A percentile compares a stretch with the other conserved stretches of the same genome.
Conservation (phyloP, 495 filamentous ascomycete genomes). For the Aspergillus diversus region DNA sequence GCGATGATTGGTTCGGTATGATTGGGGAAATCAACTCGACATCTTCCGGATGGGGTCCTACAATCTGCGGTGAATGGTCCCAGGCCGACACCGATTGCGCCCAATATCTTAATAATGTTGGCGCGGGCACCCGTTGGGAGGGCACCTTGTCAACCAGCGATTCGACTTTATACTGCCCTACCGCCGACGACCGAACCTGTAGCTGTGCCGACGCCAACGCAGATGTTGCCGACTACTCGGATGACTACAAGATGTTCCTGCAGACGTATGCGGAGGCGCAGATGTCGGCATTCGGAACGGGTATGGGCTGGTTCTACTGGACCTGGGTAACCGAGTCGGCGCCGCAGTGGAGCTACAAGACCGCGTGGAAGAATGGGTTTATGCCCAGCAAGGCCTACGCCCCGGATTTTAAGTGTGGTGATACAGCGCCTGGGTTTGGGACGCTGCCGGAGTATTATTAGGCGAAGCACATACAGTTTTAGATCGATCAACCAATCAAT, state of each 20-base stretch:
- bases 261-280: conserved; percentile 92
- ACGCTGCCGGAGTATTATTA: conserved; percentile 57
- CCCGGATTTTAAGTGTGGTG: conserved; percentile 73
- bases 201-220: conserved; percentile 78
- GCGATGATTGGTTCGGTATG: conserved; percentile 82
- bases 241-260: conserved; percentile 82
- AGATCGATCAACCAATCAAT: too few species aligned
- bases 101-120: conserved; percentile 85
- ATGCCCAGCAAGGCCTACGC: conserved; percentile 79
- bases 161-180: conserved; percentile 70
- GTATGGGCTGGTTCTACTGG: conserved; percentile 99
- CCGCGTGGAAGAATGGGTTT: conserved; percentile 79
- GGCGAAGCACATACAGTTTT: not conserved
- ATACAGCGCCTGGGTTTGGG: conserved; percentile 70
- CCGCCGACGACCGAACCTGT: conserved; percentile 59
- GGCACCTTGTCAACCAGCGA: conserved; percentile 72
- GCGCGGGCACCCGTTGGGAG: conserved; percentile 86
- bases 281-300: conserved; percentile 87
- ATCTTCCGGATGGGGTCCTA: conserved; percentile 88
- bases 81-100: conserved; percentile 98
- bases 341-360: conserved; percentile 92
- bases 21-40: conserved; percentile 68
- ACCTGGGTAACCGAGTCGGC: conserved; percentile 82
- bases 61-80: conserved; percentile 96
- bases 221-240: conserved; percentile 65